Evolutionary conservation across 1,139 yeast genomes (phyloP), one percentile per base, ranked within the genome.

Genomic region (Scheffersomyces stambukii): DNA sequence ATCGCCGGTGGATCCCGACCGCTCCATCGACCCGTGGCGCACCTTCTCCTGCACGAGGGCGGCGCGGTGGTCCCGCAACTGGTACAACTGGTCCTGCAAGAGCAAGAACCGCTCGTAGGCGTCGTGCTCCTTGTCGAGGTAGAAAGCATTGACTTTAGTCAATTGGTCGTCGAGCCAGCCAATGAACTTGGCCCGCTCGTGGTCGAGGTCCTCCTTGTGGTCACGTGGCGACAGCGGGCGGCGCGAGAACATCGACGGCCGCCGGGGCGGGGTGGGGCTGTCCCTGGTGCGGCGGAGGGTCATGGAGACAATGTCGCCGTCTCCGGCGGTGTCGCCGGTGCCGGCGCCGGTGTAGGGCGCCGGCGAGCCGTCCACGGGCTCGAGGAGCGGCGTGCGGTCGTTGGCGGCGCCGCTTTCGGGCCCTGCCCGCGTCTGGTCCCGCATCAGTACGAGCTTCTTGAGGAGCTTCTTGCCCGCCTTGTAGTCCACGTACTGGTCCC

Each of bases 401-500:
- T 40, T 36, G 19, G 45, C 36, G 13, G 20, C 30, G 12, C 11
- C 14, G 11, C 20, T 25, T 14, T 15, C 23, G 14, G 17, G n/a
- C 16, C 10, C 12, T 14, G 13, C 20, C 25, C 25, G 5, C 11
- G 16, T 18, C 39, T 36, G 37, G 17, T 33, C 39, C 29, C 26
- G 29, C 8, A 38, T 18, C 22, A 25, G 30, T 14, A 19, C 27
- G 23, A 33, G 20, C 27, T 34, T 37, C 14, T 62, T 61, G 33
- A 65, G 63, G 28, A 59, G 41, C 41, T 63, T 64, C 43, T 64
- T 65, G 5, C 71, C 71, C 15, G 58, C 58, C 48, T 80, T 81
- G 50, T 88, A 88, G 53, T 85, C 79, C 22, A 88, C 62, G 45
- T 88, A 86, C 50, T 81, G 88, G 36, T 75, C 77, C 43, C 77